phyloP scores from a whole-genome alignment of 345 rosid species.

The Eucalyptus regnans region DNA sequence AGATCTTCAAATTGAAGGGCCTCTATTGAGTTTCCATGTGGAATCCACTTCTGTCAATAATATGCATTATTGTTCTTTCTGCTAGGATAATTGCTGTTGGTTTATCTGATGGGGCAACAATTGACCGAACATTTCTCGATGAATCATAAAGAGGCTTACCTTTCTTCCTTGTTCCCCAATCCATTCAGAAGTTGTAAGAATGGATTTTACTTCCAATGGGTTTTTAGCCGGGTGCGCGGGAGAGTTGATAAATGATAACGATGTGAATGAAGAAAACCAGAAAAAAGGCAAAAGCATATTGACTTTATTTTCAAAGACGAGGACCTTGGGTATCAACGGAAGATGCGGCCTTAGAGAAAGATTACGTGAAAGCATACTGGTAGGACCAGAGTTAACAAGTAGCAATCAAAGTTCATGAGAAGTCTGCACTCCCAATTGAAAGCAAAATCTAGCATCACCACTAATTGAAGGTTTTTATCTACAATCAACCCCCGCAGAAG shows the following conservation, averaged over 20 bases:
- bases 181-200: background rate
- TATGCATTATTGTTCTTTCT: background rate
- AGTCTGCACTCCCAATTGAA: background rate
- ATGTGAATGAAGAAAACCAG: background rate
- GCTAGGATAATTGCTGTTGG: background rate
- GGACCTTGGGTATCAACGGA: background rate
- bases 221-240: background rate
- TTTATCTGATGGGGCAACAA: background rate
- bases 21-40: background rate
- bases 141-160: background rate
- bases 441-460: background rate
- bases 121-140: background rate
- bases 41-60: background rate
- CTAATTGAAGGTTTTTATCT: background rate
- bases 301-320: background rate
- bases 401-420: background rate
- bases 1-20: background rate
- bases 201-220: background rate
- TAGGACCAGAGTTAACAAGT: background rate
- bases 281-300: background rate
- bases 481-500: background rate
- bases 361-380: background rate
- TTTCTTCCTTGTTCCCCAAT: background rate
- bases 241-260: background rate
- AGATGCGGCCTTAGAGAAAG: background rate